Percentiles rank a stretch among this genome's conserved stretches.
Conservation (phyloP, 192 early-diverging fungal species). For the Entomortierella parvispora region DNA sequence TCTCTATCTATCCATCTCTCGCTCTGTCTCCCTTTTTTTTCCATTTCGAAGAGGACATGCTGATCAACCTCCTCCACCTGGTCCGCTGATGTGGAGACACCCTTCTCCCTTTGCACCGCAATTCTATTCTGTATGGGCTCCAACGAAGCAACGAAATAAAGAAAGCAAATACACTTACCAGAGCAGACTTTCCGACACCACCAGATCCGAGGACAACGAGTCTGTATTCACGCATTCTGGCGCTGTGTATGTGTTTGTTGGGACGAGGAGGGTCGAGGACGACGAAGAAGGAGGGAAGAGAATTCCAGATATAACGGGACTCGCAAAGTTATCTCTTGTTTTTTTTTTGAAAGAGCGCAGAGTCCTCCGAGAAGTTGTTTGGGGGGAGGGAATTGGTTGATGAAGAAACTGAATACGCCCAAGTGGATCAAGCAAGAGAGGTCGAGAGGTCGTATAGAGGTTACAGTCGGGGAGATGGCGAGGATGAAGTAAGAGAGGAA, state of each 20-base stretch:
- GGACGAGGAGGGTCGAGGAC: conserved; percentile 1
- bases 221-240: conserved; percentile 91
- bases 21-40: background rate
- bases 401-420: conserved; percentile 3
- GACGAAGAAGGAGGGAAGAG: conserved; percentile 10
- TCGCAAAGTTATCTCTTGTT: too few relatives aligned
- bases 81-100: too few relatives aligned
- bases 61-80: too few relatives aligned
- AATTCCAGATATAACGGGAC: too few relatives aligned
- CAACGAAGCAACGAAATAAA: background rate
- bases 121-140: background rate
- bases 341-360: too few relatives aligned
- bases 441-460: too few relatives aligned
- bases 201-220: conserved; percentile 95
- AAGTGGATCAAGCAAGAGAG: background rate
- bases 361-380: too few relatives aligned
- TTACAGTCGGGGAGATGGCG: conserved; percentile 14
- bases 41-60: background rate
- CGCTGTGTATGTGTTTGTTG: background rate
- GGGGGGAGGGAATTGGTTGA: background rate
- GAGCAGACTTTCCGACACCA: conserved; percentile 88
- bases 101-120: background rate
- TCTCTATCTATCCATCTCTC: background rate
- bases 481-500: background rate
- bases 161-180: conserved; percentile 56